phyloP scores from a whole-genome alignment of 805 yeast species.

The Starmera dryadoides region DNA sequence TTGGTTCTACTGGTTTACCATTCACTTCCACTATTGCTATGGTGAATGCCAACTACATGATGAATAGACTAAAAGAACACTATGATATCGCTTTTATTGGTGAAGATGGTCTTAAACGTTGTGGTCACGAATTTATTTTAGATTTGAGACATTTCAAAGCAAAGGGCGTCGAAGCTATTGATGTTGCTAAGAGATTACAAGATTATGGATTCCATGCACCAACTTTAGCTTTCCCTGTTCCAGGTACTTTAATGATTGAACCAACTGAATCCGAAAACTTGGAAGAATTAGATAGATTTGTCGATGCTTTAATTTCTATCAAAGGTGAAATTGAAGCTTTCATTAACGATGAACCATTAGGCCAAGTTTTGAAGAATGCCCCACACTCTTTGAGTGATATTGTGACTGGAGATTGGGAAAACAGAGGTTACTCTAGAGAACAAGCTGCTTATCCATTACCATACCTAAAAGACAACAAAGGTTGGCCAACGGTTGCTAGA shows the following conservation, averaged over 20 bases:
- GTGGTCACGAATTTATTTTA: constrained; percentile 95
- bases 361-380: constrained; percentile 73
- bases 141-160: constrained; percentile 82
- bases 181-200: constrained; percentile 92
- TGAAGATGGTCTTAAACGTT: constrained; percentile 53
- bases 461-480: constrained; percentile 65
- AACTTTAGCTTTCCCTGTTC: constrained; percentile 97
- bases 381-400: constrained; percentile 88
- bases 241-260: constrained; percentile 96
- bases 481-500: constrained; percentile 94
- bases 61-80: constrained; percentile 60
- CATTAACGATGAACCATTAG: constrained; percentile 57
- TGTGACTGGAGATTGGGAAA: constrained; percentile 69
- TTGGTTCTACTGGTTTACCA: constrained; percentile 82
- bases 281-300: constrained; percentile 84
- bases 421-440: constrained; percentile 85
- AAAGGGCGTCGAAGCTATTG: constrained; percentile 85
- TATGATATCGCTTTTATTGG: constrained; percentile 74
- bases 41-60: constrained; percentile 95
- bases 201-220: constrained; percentile 99
- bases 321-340: constrained; percentile 74
- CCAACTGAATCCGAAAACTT: constrained; percentile 94
- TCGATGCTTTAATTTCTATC: constrained; percentile 79
- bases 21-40: constrained; percentile 86
- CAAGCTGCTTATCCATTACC: constrained; percentile 89